Base-by-base conservation (phyloP, 108 stramenopile genomes). In the Poteriospumella lacustris region DNA sequence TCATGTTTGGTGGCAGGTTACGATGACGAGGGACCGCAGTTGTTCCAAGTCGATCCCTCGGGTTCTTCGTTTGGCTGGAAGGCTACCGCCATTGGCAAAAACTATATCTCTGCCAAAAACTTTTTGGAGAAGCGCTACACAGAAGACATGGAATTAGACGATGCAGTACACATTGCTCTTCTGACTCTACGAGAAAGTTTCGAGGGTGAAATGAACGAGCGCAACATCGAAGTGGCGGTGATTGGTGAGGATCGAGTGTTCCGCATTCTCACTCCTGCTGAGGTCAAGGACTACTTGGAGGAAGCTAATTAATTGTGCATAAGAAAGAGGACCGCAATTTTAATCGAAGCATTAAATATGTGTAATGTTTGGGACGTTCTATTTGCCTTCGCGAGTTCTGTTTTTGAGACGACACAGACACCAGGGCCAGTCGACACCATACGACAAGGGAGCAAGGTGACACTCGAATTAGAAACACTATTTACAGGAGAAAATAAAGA, bases 61-160 rank as follows among this genome's bases (percentile, higher is more conserved):
- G 99, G 99, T 0, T 91, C 96, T 15, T 98, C 94, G 84, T 97
- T 97, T 86, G 95, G 92, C 2, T 99, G 99, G 99, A 96, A 97
- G 88, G 99, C 99, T 40, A 96, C 95, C 42, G 99, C 99, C 19
- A 97, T 99, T 83, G 99, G 99, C 15, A 96, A 96, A 83, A 94
- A 96, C 78, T 94, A 92, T 81, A 90, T 96, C 60, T 94, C 94
- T 84, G 99, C 97, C 80, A 97, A 97, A 80, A 93, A 90, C 78
- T 98, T 98, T 83, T 79, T 99, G 78, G 99, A 99, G 83, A 96
- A 95, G 82, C 89, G 97, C 42, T 97, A 85, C 78, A 92, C 79
- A 34, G 92, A 94, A 40, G 82, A 97, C 77, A 96, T 97, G 91
- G 96, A 96, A 78, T 81, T 99, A 83, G 99, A 99, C 80, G 99